Base-by-base conservation (phyloP, 2,329 filamentous ascomycete species). In the Beauveria medogensis region DNA sequence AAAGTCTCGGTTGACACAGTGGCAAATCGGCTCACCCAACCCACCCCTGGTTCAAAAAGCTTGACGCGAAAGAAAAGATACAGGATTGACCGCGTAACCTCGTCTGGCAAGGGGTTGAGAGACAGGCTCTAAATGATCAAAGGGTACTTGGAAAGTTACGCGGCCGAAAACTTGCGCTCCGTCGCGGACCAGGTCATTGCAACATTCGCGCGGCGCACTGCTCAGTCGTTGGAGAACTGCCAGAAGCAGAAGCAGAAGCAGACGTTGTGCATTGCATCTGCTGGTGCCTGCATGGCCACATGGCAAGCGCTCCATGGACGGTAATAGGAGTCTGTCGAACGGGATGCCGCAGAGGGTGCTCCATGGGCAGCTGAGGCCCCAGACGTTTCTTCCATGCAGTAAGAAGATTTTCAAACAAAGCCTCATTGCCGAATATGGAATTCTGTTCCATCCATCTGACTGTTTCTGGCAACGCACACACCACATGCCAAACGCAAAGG, bases 1-100 rank as follows among this genome's bases (percentile, higher is more conserved):
- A 18, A 34, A 46, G 47, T 59, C 56, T 59, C 47, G 55, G 46
- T 58, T 43, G 55, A 48, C 26, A 40, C 43, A 34, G 55, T 37
- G 22, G 20, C 30, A 34, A 34, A 34, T 34, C 30, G 10, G 5
- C 22, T 47, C 44, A 24, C 24, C 44, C 44, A 47, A 47, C n/a
- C 44, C 44, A 6, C 43, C 54, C 54, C 43, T 48, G 54, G n/a
- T 34, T 20, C 9, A 14, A n/a, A 24, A 34, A 26, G 30, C 14
- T 40, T 40, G 43, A 20, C 20, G 48, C 43, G 26, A 48, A 48
- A 58, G 24, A 43, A 20, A 43, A 34, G 22, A 58, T 51, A 6
- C 55, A 43, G 40, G 24, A 50, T 50, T 46, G 16, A 24, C 20
- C 16, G 20, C 20, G 28, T 30, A 9, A 12, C 30, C 30, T 30